Evolutionary conservation across 306 rosid genomes (phyloP).

Genomic region (Gillenia trifoliata): DNA sequence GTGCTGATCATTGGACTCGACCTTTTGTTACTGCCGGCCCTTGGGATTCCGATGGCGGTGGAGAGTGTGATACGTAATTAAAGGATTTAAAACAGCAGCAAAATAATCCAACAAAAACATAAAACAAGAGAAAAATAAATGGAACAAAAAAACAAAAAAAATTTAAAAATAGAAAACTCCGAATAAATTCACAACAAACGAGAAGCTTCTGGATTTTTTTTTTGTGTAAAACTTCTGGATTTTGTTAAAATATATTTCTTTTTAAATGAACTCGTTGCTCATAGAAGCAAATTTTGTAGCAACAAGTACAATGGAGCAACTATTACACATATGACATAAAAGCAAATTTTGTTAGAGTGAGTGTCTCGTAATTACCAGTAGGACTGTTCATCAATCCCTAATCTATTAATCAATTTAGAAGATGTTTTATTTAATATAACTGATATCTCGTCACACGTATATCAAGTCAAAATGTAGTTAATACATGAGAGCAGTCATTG

Average conservation of each 20-base stretch:
- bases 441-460: too few relatives aligned
- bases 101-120: neutral
- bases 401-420: too few relatives aligned
- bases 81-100: neutral
- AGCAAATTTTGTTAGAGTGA: too few relatives aligned
- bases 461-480: too few relatives aligned
- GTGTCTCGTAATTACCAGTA: too few relatives aligned
- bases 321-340: too few relatives aligned
- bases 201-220: neutral
- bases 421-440: too few relatives aligned
- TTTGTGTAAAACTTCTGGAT: neutral
- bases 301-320: too few relatives aligned
- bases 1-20: neutral
- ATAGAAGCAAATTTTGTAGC: neutral
- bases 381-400: too few relatives aligned
- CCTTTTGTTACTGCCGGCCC: neutral
- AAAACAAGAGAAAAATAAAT: neutral
- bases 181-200: neutral
- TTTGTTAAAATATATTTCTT: neutral
- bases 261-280: neutral
- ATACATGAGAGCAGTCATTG: too few relatives aligned
- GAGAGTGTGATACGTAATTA: neutral
- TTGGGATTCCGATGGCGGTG: neutral
- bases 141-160: neutral
- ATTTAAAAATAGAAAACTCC: neutral